Base-by-base conservation (phyloP, 1,139 yeast species). In the Hansenula sp. region DNA sequence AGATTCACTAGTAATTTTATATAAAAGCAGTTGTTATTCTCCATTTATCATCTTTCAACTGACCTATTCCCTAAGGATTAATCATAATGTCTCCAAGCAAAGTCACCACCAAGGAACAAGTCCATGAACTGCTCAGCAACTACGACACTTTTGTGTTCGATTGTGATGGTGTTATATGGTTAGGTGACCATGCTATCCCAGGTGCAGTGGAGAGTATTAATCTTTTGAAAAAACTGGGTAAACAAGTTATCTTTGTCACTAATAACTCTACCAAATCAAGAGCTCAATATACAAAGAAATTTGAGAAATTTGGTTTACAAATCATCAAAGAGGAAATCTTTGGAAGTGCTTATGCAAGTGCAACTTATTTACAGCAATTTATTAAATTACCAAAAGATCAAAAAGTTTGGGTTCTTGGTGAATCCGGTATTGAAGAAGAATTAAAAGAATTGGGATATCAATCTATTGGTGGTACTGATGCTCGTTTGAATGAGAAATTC, bases 161-260 rank as follows among this genome's bases (percentile, higher is more conserved):
- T 60, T 91, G 98, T 65, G 98, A 91, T 61, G 98, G 91, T 43
- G 98, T 91, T 9, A 71, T 91, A 42, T 91, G 98, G 98, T 70
- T 84, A 33, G 97, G 96, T 15, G 77, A 77, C 42, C 77, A 75
- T 40, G 63, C 84, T 30, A 75, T 91, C 39, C 96, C 96, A 4
- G 76, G 81, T 15, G 84, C 86, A 13, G 70, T 69, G 19, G 91
- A 87, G 55, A 79, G 94, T 2, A 61, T 91, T 33, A 73, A 75
- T 10, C 61, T 77, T 47, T 67, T 91, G 48, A 67, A 80, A 44
- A 53, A 58, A 25, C 41, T 61, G 17, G 74, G 75, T 42, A 93
- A 93, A 62, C 77, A 82, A 43, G 72, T 89, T 41, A 74, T 90
- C 40, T 93, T 93, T 65, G 99, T 94, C 30, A 91, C 99, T 42